Conservation (phyloP, 192 early-diverging fungal species). For the Geranomyces variabilis region DNA sequence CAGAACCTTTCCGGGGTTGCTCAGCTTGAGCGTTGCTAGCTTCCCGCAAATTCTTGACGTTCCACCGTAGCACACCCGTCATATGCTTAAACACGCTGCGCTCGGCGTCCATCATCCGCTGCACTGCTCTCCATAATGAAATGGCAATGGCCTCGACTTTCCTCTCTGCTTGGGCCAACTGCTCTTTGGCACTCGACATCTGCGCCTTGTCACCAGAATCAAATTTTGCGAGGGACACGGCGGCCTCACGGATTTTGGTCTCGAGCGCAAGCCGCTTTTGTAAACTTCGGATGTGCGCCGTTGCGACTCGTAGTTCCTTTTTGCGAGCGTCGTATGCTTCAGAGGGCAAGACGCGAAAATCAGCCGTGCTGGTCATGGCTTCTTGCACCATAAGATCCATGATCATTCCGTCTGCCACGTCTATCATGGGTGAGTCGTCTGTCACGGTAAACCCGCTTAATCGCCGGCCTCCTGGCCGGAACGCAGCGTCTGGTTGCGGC, state of each 20-base stretch:
- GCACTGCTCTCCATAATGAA: slow-evolving; percentile 39
- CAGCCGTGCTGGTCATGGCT: slow-evolving; percentile 35
- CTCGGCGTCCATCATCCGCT: slow-evolving; percentile 47
- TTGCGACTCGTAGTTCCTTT: slow-evolving; percentile 36
- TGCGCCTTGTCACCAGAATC: slow-evolving; percentile 30
- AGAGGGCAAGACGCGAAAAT: slow-evolving; percentile 35
- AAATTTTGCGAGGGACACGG: slow-evolving; percentile 38
- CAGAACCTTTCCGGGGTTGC: background rate
- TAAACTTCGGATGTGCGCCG: slow-evolving; percentile 31
- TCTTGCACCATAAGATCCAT: slow-evolving; percentile 44
- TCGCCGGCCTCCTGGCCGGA: slow-evolving; percentile 20
- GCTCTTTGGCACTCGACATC: slow-evolving; percentile 30
- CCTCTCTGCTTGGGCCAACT: slow-evolving; percentile 37
- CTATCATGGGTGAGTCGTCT: background rate
- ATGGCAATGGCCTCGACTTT: slow-evolving; percentile 48
- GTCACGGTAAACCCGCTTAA: slow-evolving; percentile 12
- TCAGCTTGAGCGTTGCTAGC: background rate
- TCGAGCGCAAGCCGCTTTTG: slow-evolving; percentile 51
- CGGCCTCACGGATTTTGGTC: slow-evolving; percentile 46
- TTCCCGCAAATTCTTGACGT: slow-evolving; percentile 19
- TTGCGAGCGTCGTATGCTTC: slow-evolving; percentile 48
- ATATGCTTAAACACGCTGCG: slow-evolving; percentile 51
- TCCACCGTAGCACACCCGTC: slow-evolving; percentile 39
- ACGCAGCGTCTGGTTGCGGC: background rate
- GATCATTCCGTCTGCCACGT: slow-evolving; percentile 22